Conservation (phyloP, 2,329 filamentous ascomycete genomes). For the Cytospora piceae region DNA sequence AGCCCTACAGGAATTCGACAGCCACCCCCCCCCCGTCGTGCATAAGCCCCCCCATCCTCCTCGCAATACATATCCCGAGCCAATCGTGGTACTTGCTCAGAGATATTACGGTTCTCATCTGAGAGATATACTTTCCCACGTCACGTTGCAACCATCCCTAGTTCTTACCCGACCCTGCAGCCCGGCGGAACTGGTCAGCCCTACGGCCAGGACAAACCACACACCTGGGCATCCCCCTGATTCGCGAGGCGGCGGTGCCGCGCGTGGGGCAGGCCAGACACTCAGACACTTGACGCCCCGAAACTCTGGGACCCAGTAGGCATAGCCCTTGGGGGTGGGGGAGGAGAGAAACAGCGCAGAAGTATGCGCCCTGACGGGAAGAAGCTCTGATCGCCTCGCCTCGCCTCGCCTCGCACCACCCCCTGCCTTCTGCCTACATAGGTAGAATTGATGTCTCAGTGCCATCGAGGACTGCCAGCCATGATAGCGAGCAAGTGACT, state of each 20-base stretch:
- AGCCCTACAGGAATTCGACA: slow-evolving; percentile 22
- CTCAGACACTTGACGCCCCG: background rate
- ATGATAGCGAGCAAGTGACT: too few relatives aligned
- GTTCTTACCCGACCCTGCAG: background rate
- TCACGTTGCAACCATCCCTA: background rate
- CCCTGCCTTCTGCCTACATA: too few relatives aligned
- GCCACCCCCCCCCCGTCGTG: slow-evolving; percentile 11
- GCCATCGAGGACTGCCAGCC: too few relatives aligned
- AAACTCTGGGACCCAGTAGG: too few relatives aligned
- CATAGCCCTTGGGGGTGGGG: too few relatives aligned
- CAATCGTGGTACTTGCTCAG: slow-evolving; percentile 8
- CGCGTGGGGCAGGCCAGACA: background rate
- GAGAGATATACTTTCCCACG: slow-evolving; percentile 1
- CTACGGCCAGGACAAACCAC: slow-evolving; percentile 1
- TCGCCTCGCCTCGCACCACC: too few relatives aligned
- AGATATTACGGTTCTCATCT: slow-evolving; percentile 3
- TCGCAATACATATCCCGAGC: background rate
- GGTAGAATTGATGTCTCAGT: too few relatives aligned
- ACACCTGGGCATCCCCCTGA: background rate
- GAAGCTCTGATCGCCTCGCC: too few relatives aligned
- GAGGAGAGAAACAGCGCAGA: too few relatives aligned
- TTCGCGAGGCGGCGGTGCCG: slow-evolving; percentile 22
- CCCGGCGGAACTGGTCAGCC: slow-evolving; percentile 2
- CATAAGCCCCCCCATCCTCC: background rate
- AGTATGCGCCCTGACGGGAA: too few relatives aligned